A percentile compares a stretch with the other conserved stretches of the same genome.
These are phyloP conservation scores for Carallia pectinifolia DNA, from an alignment of 345 rosid species.

Conservation along the genomic window DNA sequence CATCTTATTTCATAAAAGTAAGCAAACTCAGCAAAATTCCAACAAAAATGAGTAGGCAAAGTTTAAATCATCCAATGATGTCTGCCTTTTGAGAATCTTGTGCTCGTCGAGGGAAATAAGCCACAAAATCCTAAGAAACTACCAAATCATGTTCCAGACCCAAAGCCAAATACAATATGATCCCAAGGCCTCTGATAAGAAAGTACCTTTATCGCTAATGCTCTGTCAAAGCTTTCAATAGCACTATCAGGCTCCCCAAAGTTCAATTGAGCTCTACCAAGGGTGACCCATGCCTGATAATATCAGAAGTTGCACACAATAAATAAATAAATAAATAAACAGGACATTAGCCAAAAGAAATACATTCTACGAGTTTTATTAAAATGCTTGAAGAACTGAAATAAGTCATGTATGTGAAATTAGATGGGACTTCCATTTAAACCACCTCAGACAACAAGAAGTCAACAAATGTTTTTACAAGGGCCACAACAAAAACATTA, in stretches of 20 bases:
- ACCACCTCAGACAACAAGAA: neutral
- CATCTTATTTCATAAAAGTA: too few relatives aligned
- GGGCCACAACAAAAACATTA: neutral
- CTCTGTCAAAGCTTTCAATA: conserved; percentile 64
- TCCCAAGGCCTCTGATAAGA: neutral
- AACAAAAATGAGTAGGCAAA: neutral
- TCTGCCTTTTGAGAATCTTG: neutral
- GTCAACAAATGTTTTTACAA: neutral
- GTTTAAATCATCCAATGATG: neutral
- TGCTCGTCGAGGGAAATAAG: neutral
- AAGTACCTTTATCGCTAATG: conserved; percentile 63
- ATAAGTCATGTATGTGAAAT: too few relatives aligned
- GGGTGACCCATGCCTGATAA: conserved; percentile 83
- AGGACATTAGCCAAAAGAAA: neutral
- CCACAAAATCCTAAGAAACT: neutral
- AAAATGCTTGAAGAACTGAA: neutral
- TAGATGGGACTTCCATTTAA: conserved; percentile 1
- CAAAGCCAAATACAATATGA: neutral
- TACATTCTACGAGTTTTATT: neutral
- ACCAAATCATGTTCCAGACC: neutral
- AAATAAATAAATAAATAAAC: neutral
- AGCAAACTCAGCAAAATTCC: neutral
- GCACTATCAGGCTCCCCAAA: conserved; percentile 91
- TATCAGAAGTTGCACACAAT: neutral
- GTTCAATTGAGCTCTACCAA: conserved; percentile 91